A percentile compares a stretch with the other conserved stretches of the same genome.
phyloP scores from a whole-genome alignment of 768 basidiomycete species.

The Lactifluus hygrophoroides region DNA sequence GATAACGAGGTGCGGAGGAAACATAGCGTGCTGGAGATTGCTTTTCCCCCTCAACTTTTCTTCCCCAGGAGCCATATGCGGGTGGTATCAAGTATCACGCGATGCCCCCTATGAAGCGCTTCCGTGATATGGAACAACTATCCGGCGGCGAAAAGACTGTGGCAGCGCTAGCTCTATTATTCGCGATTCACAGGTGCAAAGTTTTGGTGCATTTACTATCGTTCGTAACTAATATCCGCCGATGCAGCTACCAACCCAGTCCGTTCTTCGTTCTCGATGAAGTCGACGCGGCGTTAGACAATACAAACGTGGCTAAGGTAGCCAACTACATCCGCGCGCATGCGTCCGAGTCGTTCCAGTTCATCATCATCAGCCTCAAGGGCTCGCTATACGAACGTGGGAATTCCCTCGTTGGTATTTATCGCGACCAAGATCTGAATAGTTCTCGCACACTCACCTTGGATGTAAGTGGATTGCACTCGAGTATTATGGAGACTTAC shows the following conservation, averaged over 20 bases:
- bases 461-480: slow-evolving; percentile 47
- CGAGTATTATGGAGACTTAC: background rate
- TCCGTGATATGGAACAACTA: slow-evolving; percentile 97
- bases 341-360: slow-evolving; percentile 82
- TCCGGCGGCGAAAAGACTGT: slow-evolving; percentile 99
- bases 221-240: background rate
- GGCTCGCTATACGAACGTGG: slow-evolving; percentile 87
- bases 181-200: slow-evolving; percentile 85
- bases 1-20: slow-evolving; percentile 73
- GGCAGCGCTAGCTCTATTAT: slow-evolving; percentile 90
- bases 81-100: slow-evolving; percentile 97
- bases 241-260: slow-evolving; percentile 79
- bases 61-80: slow-evolving; percentile 66
- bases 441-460: slow-evolving; percentile 87
- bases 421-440: slow-evolving; percentile 89
- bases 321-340: slow-evolving; percentile 88
- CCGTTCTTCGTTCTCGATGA: slow-evolving; percentile 99
- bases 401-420: slow-evolving; percentile 86
- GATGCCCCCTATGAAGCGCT: slow-evolving; percentile 99
- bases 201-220: background rate
- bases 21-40: background rate
- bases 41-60: background rate
- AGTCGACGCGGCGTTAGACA: slow-evolving; percentile 95
- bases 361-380: slow-evolving; percentile 96
- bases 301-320: slow-evolving; percentile 96